Percentiles rank a stretch among this genome's conserved stretches.
phyloP scores from a whole-genome alignment of 306 rosid species.

The Echinosophora koreensis region DNA sequence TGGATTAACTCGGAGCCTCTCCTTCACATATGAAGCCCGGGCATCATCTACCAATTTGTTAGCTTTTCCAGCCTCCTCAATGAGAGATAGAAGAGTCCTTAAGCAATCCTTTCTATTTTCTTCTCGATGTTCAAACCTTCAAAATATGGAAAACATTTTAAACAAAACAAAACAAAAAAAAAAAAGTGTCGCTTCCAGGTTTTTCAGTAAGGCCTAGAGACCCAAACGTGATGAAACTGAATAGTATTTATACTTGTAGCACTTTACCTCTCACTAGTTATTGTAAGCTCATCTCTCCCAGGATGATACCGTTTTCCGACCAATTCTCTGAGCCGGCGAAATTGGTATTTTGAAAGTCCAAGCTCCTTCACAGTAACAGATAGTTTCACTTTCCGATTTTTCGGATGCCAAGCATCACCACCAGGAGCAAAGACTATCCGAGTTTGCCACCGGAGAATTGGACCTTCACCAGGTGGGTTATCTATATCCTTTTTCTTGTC shows the following conservation, averaged over 20 bases:
- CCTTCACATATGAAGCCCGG: conserved; percentile 77
- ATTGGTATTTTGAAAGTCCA: conserved; percentile 88
- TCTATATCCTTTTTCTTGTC: conserved; percentile 74
- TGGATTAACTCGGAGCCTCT: conserved; percentile 77
- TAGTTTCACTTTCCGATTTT: conserved; percentile 89
- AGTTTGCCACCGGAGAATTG: conserved; percentile 89
- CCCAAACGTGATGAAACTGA: neutral
- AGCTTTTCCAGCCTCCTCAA: conserved; percentile 97
- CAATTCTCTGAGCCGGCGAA: conserved; percentile 82
- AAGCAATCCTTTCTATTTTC: conserved; percentile 97
- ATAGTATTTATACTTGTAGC: conserved; percentile 8
- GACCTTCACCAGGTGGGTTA: conserved; percentile 95
- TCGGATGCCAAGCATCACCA: conserved; percentile 98
- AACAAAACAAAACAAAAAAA: too few relatives aligned
- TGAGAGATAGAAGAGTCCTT: conserved; percentile 84
- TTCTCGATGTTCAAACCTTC: conserved; percentile 93
- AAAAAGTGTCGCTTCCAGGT: conserved; percentile 29
- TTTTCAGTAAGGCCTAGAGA: conserved; percentile 2
- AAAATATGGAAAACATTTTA: conserved; percentile 39
- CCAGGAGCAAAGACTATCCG: conserved; percentile 94
- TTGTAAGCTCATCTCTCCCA: conserved; percentile 89
- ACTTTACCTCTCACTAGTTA: conserved; percentile 89
- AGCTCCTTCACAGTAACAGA: conserved; percentile 94
- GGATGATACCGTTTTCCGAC: conserved; percentile 96
- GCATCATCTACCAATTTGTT: conserved; percentile 81